Conservation (phyloP, 2,329 filamentous ascomycete species). For the Pseudogymnoascus verrucosus region DNA sequence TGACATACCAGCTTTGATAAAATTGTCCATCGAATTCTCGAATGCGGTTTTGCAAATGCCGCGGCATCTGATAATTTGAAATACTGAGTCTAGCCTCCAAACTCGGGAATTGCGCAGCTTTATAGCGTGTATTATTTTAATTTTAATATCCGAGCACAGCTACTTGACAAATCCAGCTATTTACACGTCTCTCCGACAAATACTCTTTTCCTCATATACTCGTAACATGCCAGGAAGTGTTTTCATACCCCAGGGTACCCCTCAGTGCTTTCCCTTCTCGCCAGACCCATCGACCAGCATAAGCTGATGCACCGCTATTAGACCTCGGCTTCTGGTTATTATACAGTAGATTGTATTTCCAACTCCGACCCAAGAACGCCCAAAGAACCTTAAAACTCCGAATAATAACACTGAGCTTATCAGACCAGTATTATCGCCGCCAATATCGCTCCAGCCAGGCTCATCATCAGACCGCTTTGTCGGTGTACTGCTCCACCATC, state of each 20-base stretch:
- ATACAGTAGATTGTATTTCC: neutral
- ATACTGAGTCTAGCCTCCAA: neutral
- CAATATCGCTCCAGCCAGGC: neutral
- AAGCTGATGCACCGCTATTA: neutral
- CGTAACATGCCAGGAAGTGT: neutral
- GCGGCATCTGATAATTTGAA: constrained; percentile 7
- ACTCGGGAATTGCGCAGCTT: neutral
- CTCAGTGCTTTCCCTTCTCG: neutral
- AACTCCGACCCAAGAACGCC: constrained; percentile 6
- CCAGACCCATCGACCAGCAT: neutral
- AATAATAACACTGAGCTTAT: neutral
- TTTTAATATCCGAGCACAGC: neutral
- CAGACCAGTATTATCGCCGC: neutral
- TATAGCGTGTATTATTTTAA: neutral
- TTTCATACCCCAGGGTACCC: neutral
- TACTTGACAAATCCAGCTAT: neutral
- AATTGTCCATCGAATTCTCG: neutral
- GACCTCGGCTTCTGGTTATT: constrained; percentile 1
- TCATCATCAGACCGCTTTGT: neutral
- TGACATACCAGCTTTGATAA: neutral
- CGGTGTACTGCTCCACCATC: neutral
- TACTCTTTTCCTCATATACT: neutral
- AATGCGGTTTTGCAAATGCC: neutral
- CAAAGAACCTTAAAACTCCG: neutral
- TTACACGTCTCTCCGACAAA: neutral